phyloP scores from a whole-genome alignment of 352 stramenopile species.

The Phytopythium litorale region DNA sequence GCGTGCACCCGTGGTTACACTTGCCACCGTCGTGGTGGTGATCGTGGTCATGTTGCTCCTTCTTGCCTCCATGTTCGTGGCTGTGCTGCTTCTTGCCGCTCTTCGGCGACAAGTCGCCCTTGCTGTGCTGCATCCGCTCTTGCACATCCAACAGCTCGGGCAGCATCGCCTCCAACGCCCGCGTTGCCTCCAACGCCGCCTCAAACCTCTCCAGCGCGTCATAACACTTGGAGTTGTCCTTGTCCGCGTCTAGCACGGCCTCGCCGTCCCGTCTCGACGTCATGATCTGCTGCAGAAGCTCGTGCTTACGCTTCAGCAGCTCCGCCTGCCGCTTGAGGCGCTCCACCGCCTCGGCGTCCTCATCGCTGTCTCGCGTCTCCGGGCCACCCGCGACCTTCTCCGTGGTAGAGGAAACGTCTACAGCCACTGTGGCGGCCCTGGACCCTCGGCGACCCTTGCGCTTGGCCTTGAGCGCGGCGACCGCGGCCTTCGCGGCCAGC shows the following conservation, averaged over 20 bases:
- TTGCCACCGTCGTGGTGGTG: conserved; percentile 8
- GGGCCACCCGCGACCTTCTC: not conserved
- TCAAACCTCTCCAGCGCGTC: conserved; percentile 25
- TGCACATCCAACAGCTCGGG: conserved; percentile 31
- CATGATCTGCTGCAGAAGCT: conserved; percentile 46
- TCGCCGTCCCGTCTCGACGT: conserved; percentile 36
- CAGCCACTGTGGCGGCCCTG: not conserved
- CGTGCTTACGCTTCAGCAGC: conserved; percentile 44
- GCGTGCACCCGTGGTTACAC: conserved; percentile 6
- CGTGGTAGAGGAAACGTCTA: not conserved
- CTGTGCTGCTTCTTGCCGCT: not conserved
- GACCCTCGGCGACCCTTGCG: conserved; percentile 5
- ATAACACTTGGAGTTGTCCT: conserved; percentile 1
- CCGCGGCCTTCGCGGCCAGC: conserved; percentile 55
- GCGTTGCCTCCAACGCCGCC: conserved; percentile 22
- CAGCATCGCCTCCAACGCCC: conserved; percentile 34
- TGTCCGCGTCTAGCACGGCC: conserved; percentile 9
- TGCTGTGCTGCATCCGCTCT: conserved; percentile 9
- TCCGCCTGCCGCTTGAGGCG: conserved; percentile 27
- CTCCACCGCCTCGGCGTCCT: conserved; percentile 5
- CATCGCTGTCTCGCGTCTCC: not conserved
- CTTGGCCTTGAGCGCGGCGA: conserved; percentile 65
- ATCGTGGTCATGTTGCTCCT: conserved; percentile 8
- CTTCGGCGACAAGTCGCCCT: conserved; percentile 4
- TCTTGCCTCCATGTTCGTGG: not conserved